phyloP scores from a whole-genome alignment of 2,329 filamentous ascomycete genomes.

The Colletotrichum sp. region DNA sequence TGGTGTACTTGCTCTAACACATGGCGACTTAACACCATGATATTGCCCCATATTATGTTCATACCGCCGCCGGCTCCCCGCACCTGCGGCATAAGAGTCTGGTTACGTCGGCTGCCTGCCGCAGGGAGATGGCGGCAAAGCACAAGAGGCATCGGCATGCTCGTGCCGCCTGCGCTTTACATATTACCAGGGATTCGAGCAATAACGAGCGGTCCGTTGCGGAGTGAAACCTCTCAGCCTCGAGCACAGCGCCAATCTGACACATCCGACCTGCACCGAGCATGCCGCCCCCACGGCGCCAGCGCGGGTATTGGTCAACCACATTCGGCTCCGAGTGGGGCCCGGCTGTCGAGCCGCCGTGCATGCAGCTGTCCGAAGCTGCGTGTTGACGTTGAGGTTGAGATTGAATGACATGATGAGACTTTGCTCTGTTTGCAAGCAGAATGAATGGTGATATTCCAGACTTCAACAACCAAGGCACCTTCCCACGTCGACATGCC shows the following conservation, averaged over 20 bases:
- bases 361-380: background rate
- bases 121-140: background rate
- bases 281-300: background rate
- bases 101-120: background rate
- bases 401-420: background rate
- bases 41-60: background rate
- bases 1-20: background rate
- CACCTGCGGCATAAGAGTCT: constrained; percentile 1
- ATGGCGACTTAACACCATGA: background rate
- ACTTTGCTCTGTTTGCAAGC: background rate
- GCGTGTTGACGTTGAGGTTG: background rate
- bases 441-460: background rate
- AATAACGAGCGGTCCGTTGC: background rate
- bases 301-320: background rate
- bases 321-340: constrained; percentile 1
- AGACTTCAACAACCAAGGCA: background rate
- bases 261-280: background rate
- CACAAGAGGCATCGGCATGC: background rate
- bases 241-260: background rate
- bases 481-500: background rate
- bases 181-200: constrained; percentile 1
- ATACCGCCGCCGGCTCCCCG: background rate
- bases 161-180: constrained; percentile 1
- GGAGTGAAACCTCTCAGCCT: constrained; percentile 11
- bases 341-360: background rate